Evolutionary conservation across 192 early-diverging fungal genomes (phyloP).

Genomic region (Allomyces macrogynus): DNA sequence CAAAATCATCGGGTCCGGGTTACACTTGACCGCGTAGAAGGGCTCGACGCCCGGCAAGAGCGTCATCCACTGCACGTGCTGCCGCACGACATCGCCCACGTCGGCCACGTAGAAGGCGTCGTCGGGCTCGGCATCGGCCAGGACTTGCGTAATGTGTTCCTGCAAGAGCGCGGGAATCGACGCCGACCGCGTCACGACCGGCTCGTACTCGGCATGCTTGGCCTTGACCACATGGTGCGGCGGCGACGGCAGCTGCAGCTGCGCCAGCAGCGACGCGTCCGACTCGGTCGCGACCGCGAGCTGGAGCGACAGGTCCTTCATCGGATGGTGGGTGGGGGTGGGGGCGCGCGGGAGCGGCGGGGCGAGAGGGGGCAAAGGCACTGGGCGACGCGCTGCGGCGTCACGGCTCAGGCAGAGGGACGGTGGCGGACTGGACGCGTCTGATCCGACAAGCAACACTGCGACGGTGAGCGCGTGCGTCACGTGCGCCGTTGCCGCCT

Average conservation of each 20-base stretch:
- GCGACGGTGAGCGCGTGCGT: not conserved
- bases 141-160: not conserved
- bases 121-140: constrained; percentile 35
- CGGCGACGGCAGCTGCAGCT: not conserved
- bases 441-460: not conserved
- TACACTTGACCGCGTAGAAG: constrained; percentile 95
- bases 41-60: constrained; percentile 85
- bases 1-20: constrained; percentile 71
- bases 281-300: not conserved
- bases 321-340: not conserved
- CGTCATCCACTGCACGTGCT: constrained; percentile 61
- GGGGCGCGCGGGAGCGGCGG: too few species aligned
- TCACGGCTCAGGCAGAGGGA: too few species aligned
- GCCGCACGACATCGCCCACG: constrained; percentile 73
- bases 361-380: too few species aligned
- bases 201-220: not conserved
- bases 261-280: not conserved
- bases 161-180: not conserved
- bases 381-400: too few species aligned
- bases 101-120: constrained; percentile 93
- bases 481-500: too few species aligned
- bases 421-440: too few species aligned
- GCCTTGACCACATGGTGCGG: not conserved
- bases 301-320: not conserved
- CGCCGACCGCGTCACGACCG: not conserved